Evolutionary conservation across 116 monocot genomes (phyloP).

Genomic region (Zostera marina): DNA sequence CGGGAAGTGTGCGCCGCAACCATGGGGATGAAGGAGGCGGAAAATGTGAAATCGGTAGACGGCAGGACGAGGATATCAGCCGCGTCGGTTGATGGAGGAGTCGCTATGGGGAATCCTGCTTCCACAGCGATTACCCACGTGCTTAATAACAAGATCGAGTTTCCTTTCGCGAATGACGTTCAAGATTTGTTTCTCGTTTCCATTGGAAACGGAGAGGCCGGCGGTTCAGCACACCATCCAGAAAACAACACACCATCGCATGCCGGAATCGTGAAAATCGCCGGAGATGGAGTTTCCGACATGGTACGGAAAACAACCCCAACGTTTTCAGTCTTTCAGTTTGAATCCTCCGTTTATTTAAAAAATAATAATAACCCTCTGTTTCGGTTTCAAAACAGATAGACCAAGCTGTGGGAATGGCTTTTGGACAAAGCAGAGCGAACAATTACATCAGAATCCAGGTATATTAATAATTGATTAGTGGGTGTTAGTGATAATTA

Average conservation of each 20-base stretch:
- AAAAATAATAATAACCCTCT: too few species aligned
- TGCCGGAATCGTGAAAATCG: conserved; percentile 9
- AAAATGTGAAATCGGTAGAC: conserved; percentile 22
- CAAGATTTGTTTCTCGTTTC: conserved; percentile 41
- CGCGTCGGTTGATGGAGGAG: conserved; percentile 27
- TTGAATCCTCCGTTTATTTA: too few species aligned
- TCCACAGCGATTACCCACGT: conserved; percentile 53
- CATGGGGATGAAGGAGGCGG: conserved; percentile 16
- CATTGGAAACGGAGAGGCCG: conserved; percentile 24
- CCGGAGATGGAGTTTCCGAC: conserved; percentile 12
- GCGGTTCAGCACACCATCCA: background rate
- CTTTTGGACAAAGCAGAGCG: conserved; percentile 42
- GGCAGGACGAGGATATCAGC: conserved; percentile 18
- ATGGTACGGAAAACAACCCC: conserved; percentile 4
- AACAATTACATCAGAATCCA: conserved; percentile 69
- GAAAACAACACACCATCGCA: background rate
- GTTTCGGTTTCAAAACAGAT: conserved; percentile 21
- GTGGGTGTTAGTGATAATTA: background rate
- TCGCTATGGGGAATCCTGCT: conserved; percentile 36
- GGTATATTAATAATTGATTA: conserved; percentile 15
- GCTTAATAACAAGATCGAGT: conserved; percentile 50
- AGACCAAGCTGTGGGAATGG: conserved; percentile 84
- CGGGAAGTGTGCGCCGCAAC: conserved; percentile 58
- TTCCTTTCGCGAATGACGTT: conserved; percentile 24
- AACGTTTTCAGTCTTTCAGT: too few species aligned